Base-by-base conservation (phyloP, 1,139 yeast genomes). In the Chernovozyma sophiae-reginae region DNA sequence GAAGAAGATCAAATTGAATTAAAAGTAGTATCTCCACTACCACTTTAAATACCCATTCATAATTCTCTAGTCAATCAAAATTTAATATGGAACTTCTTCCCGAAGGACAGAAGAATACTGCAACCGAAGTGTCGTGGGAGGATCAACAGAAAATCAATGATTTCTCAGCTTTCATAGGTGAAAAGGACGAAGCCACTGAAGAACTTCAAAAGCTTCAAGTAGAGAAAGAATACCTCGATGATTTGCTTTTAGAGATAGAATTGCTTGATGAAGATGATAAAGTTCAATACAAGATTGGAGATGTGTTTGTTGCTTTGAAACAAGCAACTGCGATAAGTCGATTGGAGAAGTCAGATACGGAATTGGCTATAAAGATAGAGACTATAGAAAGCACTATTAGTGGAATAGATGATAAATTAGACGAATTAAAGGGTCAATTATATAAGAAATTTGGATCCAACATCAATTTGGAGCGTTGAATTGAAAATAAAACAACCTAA, bases 1-100 rank as follows among this genome's bases (percentile, higher is more conserved):
- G 96, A 89, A 62, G 97, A 90, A 65, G 96, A 87, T n/a, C n/a
- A n/a, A n/a, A n/a, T n/a, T n/a, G n/a, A n/a, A n/a, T 12, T 23
- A 8, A 23, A 8, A 23, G 11, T 23, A 23, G 11, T 23, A 8
- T 23, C 25, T 10, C 10, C 17, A 28, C 19, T 16, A 28, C 16
- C 19, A 4, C 30, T 16, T 14, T 11, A 5, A 5, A 12, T n/a
- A 14, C 13, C 4, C 12, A n/a, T n/a, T n/a, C n/a, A n/a, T n/a
- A n/a, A n/a, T n/a, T n/a, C 30, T 20, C n/a, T 23, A 23, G 25
- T 23, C n/a, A n/a, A 23, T 23, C n/a, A 16, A 8, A 26, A 13
- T 16, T 14, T 7, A 28, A 28, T 18, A 73, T 74, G 79, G 79
- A 74, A 48, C 59, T 77, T 47, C 67, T 81, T 43, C 86, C 87